Conservation (phyloP, 73 alveolate genomes). For the Paraurostyla sp. region DNA sequence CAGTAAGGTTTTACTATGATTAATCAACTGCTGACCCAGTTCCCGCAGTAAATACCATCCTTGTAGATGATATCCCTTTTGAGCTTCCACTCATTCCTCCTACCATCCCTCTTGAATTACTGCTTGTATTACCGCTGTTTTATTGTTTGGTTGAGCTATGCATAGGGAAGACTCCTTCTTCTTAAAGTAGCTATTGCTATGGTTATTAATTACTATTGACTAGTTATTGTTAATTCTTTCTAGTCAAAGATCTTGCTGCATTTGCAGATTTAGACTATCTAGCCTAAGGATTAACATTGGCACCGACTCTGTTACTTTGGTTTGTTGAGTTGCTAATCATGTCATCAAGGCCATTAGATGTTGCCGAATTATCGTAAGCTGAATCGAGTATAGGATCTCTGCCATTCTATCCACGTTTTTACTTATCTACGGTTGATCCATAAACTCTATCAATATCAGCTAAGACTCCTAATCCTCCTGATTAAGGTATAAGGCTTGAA, state of each 20-base stretch:
- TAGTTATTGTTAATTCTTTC: conserved; percentile 23
- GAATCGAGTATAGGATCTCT: too few relatives aligned
- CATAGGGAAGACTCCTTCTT: conserved; percentile 23
- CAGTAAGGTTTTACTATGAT: conserved; percentile 40
- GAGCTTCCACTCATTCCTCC: too few relatives aligned
- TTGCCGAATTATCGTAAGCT: too few relatives aligned
- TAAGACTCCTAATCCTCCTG: conserved; percentile 70
- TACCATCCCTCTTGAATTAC: too few relatives aligned
- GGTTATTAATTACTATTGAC: too few relatives aligned
- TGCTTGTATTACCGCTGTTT: too few relatives aligned
- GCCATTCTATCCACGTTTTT: too few relatives aligned
- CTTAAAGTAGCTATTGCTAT: background rate
- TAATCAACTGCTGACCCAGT: background rate
- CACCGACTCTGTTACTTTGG: background rate
- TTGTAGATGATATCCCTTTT: background rate
- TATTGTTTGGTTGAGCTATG: conserved; percentile 32
- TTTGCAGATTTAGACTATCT: conserved; percentile 34
- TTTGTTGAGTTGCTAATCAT: too few relatives aligned
- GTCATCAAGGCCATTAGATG: too few relatives aligned
- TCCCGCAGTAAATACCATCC: conserved; percentile 17
- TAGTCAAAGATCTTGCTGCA: conserved; percentile 39
- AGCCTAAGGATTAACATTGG: background rate
- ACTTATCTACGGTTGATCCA: background rate
- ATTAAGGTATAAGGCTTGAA: conserved; percentile 30
- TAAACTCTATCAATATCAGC: conserved; percentile 60